These are phyloP conservation scores for Daldinia vernicosa DNA, from an alignment of 495 filamentous ascomycete species.

Conservation along the genomic window DNA sequence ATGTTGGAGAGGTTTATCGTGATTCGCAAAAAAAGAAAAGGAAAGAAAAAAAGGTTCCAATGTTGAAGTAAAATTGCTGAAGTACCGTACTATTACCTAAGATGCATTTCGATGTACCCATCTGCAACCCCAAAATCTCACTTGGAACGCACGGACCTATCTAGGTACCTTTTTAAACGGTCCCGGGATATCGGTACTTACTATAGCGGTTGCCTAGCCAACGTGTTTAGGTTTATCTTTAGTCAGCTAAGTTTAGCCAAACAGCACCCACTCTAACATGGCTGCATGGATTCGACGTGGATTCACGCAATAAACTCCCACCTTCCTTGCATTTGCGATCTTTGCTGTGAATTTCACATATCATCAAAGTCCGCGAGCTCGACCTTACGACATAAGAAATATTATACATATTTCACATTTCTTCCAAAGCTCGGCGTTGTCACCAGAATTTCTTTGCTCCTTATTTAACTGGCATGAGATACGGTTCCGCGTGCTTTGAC, in stretches of 20 bases:
- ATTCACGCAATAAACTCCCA: not conserved
- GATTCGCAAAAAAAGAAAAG: not conserved
- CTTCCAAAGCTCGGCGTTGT: constrained; percentile 26
- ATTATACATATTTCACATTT: constrained; percentile 27
- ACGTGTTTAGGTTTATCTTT: not conserved
- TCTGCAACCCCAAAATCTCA: not conserved
- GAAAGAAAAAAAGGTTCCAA: not conserved
- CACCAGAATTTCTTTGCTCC: constrained; percentile 39
- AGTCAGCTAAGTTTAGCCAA: constrained; percentile 4
- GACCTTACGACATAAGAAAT: not conserved
- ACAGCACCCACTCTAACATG: constrained; percentile 3
- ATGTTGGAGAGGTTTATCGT: constrained; percentile 22
- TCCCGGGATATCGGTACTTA: not conserved
- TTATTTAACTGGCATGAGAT: constrained; percentile 10
- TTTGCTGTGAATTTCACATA: constrained; percentile 1
- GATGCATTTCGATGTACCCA: not conserved
- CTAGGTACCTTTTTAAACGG: not conserved
- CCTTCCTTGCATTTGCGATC: not conserved
- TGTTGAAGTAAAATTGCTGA: not conserved
- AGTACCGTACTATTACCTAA: not conserved
- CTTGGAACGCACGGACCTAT: not conserved
- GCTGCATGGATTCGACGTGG: constrained; percentile 1
- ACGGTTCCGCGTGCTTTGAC: not conserved
- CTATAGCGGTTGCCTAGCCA: constrained; percentile 8
- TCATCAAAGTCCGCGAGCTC: not conserved